Evolutionary conservation across 306 rosid genomes (phyloP), one percentile per base, ranked within the genome.

Genomic region (Prunus kanzakura): DNA sequence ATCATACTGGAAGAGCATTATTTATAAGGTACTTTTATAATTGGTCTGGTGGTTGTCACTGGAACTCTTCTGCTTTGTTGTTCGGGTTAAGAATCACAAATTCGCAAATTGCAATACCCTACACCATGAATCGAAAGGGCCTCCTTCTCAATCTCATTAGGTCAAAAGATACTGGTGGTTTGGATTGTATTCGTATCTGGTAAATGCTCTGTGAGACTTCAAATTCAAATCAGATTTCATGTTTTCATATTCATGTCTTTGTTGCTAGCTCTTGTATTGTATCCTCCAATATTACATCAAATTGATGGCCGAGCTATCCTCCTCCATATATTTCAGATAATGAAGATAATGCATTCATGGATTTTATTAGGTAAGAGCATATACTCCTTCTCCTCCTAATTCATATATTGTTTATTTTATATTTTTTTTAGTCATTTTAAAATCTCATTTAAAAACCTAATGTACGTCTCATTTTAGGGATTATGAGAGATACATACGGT

Each of bases 11-110:
- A 13, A 16, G 72, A 52, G 54, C 55, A 55, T 64, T n/a, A 35
- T 56, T 43, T 29, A 57, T 73, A 57, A 57, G 43, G 20, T 35
- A 4, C 65, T 49, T 50, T 9, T 69, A 69, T 35, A 54, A 71
- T 32, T 65, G 63, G 29, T 25, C 19, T 23, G 72, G 78, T 76
- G 64, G 84, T 81, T 71, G 74, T 78, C 11, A 54, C 60, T 29
- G 45, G 20, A 72, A 4, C 13, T 64, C 51, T 20, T 55, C 13
- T 64, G 54, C 45, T 79, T 73, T 23, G 73, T 55, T 55, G n/a
- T 69, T 75, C 67, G 60, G 80, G 76, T 52, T 47, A 35, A 23
- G 50, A 64, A 41, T 66, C 51, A 64, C n/a, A 46, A 16, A 25
- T 6, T 38, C 1, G 43, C 9, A 14, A 56, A 9, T 56, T 20